Base-by-base conservation (phyloP, 306 rosid species). In the Echinosophora koreensis region DNA sequence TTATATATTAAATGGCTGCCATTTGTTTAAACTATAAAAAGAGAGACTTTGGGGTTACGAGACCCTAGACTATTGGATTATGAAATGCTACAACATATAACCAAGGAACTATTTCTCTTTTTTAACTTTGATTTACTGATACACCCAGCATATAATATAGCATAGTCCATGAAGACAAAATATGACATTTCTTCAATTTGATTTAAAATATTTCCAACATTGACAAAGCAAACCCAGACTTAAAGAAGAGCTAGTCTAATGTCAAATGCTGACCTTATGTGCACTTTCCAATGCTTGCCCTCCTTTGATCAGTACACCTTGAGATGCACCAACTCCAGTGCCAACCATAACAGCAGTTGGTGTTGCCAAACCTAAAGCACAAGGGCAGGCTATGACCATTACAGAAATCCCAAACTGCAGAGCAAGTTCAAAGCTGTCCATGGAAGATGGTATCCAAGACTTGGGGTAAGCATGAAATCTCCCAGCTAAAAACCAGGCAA, bases 311-410 rank as follows among this genome's bases (percentile, higher is more conserved):
- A 92, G 78, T 6, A 92, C 88, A 14, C 97, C 97, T 57, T 88
- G 96, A 61, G 96, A 76, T 17, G 97, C 97, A 4, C 97, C 97
- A 8, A 92, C 92, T 59, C 97, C 93, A 6, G 96, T 92, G 16
- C 97, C 96, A 51, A 90, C 97, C 97, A 92, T 90, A 15, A 92
- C 89, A 3, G 97, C 96, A 0, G 97, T 90, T 1, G 97, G 97
- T 46, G 97, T 92, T 55, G 96, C 97, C n/a, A 92, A 85, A 74
- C 97, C 97, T 52, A 90, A 79, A 34, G 97, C 93, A 86, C 96
- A 92, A 64, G 97, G 97, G 71, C 97, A 92, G 13, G 97, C 97
- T 77, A 90, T 92, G 81, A 92, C 97, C 93, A 92, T 88, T 30
- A 90, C 96, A 8, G 96, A 88, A 10, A 92, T 92, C 32, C 96